These are phyloP conservation scores for Wickerhamiella nectarea DNA, from an alignment of 805 yeast genomes.

Conservation along the genomic window DNA sequence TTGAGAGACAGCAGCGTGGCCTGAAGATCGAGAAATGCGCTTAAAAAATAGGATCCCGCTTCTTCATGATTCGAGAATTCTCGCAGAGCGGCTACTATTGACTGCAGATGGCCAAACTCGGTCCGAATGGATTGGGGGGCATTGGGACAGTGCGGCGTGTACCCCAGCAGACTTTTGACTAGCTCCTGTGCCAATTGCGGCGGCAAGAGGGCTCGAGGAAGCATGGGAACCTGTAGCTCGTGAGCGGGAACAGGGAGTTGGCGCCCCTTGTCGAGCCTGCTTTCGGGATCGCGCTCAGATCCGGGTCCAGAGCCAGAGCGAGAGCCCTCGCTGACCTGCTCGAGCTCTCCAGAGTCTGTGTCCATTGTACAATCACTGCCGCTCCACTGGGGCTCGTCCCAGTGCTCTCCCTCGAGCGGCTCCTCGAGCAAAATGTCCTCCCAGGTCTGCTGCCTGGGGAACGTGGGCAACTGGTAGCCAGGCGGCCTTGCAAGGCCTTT, in stretches of 20 bases:
- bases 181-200: too few relatives aligned
- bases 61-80: not conserved
- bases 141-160: not conserved
- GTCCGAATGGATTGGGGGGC: not conserved
- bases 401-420: slow-evolving; percentile 23
- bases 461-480: slow-evolving; percentile 5
- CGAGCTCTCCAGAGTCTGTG: too few relatives aligned
- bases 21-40: not conserved
- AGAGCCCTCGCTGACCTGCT: too few relatives aligned
- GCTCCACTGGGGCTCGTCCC: slow-evolving; percentile 13
- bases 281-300: too few relatives aligned
- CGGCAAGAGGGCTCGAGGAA: too few relatives aligned
- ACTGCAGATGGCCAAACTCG: not conserved
- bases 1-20: not conserved
- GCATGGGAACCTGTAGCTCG: too few relatives aligned
- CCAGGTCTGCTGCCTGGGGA: slow-evolving; percentile 16
- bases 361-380: too few relatives aligned
- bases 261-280: too few relatives aligned
- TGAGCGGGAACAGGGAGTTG: too few relatives aligned
- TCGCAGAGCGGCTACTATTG: not conserved
- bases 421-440: slow-evolving; percentile 21
- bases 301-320: too few relatives aligned
- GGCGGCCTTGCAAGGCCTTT: slow-evolving; percentile 15
- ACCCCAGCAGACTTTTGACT: slow-evolving; percentile 11
- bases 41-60: not conserved